A percentile compares a stretch with the other conserved stretches of the same genome.
These are phyloP conservation scores for Dryadomyces sulphureus DNA, from an alignment of 2,329 filamentous ascomycete genomes.

Conservation along the genomic window DNA sequence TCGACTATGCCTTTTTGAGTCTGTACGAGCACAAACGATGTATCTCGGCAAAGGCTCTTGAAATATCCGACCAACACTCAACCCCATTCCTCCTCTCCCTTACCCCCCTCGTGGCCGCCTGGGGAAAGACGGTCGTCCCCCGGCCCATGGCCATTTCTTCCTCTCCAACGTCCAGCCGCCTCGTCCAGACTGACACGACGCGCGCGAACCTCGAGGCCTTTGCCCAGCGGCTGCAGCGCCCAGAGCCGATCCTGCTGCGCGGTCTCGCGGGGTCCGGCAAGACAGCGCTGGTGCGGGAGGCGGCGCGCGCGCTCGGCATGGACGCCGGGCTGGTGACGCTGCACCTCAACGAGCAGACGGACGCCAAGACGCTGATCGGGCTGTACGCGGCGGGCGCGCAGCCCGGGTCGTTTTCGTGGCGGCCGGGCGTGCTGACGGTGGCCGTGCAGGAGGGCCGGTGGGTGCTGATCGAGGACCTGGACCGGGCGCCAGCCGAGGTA, in stretches of 20 bases:
- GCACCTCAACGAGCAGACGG: conserved; percentile 94
- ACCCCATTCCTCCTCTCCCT: conserved; percentile 26
- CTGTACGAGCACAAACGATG: conserved; percentile 42
- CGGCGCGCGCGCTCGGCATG: conserved; percentile 67
- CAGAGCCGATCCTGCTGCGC: conserved; percentile 63
- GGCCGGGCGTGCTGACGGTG: conserved; percentile 80
- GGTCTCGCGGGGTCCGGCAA: conserved; percentile 83
- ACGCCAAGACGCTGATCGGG: conserved; percentile 90
- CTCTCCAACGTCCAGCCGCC: conserved; percentile 28
- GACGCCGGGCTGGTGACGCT: conserved; percentile 77
- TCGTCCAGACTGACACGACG: conserved; percentile 62
- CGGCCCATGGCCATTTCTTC: conserved; percentile 20
- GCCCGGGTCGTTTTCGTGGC: conserved; percentile 84
- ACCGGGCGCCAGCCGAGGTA: conserved; percentile 87
- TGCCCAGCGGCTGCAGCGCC: conserved; percentile 48
- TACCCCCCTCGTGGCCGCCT: conserved; percentile 46
- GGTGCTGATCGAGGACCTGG: conserved; percentile 94
- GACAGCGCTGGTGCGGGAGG: conserved; percentile 69
- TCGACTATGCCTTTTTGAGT: conserved; percentile 65
- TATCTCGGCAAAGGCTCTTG: too few species aligned
- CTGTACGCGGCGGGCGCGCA: conserved; percentile 82
- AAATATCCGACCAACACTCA: too few species aligned
- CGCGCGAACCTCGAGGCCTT: conserved; percentile 55
- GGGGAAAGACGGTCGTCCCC: conserved; percentile 55
- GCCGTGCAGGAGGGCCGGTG: conserved; percentile 89